Conservation (phyloP, 257 asterid species). For the Solanum piurae region DNA sequence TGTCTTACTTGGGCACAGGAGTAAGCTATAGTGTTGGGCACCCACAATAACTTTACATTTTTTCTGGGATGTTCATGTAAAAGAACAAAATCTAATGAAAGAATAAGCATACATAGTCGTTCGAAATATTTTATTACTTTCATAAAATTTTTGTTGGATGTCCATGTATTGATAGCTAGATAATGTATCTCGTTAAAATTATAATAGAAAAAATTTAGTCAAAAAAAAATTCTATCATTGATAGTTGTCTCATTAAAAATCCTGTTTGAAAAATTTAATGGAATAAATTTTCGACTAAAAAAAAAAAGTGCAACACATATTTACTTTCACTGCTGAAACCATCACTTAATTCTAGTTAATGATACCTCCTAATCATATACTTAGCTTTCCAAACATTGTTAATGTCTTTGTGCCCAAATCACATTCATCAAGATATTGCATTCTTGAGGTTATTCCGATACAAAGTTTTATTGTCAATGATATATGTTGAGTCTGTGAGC, state of each 20-base stretch:
- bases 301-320: background rate
- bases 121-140: too few species aligned
- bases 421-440: too few species aligned
- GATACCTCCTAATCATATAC: background rate
- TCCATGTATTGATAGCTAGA: background rate
- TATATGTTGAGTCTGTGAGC: background rate
- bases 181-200: background rate
- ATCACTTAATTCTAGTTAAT: background rate
- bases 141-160: background rate
- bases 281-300: background rate
- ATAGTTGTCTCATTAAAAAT: background rate
- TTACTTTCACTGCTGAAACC: background rate
- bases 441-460: background rate
- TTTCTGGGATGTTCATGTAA: background rate
- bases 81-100: background rate
- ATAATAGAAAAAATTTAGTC: background rate
- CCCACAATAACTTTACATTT: background rate
- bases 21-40: background rate
- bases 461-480: too few species aligned
- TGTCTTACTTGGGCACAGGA: background rate
- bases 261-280: fast-evolving
- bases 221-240: too few species aligned
- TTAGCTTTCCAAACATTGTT: background rate
- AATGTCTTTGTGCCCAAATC: background rate
- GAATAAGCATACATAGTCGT: background rate